Base-by-base conservation (phyloP, 164 flowering plant genomes). In the Cinnamomum chago region DNA sequence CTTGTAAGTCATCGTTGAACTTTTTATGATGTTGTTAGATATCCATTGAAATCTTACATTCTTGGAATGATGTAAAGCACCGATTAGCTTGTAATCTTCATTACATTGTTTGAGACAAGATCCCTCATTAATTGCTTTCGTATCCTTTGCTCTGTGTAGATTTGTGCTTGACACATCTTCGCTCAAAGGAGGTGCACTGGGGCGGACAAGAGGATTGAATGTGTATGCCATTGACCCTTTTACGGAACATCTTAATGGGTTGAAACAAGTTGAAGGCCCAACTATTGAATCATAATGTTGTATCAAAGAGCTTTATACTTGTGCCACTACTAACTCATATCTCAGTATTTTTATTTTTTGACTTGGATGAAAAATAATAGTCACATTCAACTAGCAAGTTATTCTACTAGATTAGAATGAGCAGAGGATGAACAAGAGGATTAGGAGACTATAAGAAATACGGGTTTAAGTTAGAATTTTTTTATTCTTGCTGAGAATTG, bases 131-230 rank as follows among this genome's bases (percentile, higher is more conserved):
- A 52, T 15, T 55, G 60, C n/a, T 55, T 86, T 55, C 7, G 3
- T 55, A 15, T 55, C 60, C 60, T 55, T 55, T 55, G 20, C n/a
- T 20, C 7, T 55, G 18, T 55, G 60, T 55, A 95, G 97, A 85
- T 82, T 88, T 79, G 82, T 84, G 68, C 81, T 95, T 79, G 97
- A 93, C 76, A 84, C 86, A 22, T 89, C 95, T 70, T 84, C 89
- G 2, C 79, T 90, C n/a, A 89, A 86, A 79, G 98, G 97, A 60
- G 98, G 99, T 22, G 93, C 96, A 17, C 99, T 96, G 3, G 92
- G 93, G 23, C 86, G 96, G 81, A 92, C 98, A 50, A 85, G 97
- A 81, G 98, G 97, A 52, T 78, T 95, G 25, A 81, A 85, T 58
- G 50, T 89, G 62, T 82, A 83, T 65, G 70, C 88, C 13, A 72